phyloP scores from a whole-genome alignment of 441 rosid genomes.

The Erysimum cheiri region DNA sequence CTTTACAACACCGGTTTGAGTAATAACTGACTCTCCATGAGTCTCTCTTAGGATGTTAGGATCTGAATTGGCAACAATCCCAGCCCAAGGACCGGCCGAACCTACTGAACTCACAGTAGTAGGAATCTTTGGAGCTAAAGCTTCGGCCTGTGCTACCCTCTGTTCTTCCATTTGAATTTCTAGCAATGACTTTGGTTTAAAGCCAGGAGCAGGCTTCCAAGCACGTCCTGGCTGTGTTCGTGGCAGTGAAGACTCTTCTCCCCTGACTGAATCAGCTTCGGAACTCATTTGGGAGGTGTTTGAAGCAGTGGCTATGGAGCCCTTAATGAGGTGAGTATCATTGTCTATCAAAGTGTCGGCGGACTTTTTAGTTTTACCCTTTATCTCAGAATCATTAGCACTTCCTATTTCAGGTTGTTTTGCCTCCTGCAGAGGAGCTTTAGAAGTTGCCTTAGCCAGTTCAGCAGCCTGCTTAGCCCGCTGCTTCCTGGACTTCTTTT shows the following conservation, averaged over 20 bases:
- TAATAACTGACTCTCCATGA: conserved; percentile 48
- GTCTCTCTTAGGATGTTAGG: conserved; percentile 55
- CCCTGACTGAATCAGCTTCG: conserved; percentile 42
- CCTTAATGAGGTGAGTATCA: conserved; percentile 48
- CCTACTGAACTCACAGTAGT: conserved; percentile 52
- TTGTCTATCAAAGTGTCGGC: conserved; percentile 43
- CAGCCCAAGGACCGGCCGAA: conserved; percentile 67
- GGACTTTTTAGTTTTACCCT: conserved; percentile 43
- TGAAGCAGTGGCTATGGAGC: conserved; percentile 39
- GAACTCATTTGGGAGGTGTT: conserved; percentile 29
- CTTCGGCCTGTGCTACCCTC: conserved; percentile 69
- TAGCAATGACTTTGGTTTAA: conserved; percentile 89
- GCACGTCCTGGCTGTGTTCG: conserved; percentile 63
- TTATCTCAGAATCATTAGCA: conserved; percentile 43
- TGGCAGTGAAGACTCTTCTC: conserved; percentile 51
- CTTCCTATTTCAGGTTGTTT: conserved; percentile 59
- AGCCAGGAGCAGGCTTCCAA: conserved; percentile 99
- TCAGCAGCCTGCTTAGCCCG: conserved; percentile 72
- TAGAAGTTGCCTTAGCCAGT: conserved; percentile 58
- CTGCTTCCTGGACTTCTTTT: conserved; percentile 89
- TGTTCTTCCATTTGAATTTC: conserved; percentile 98
- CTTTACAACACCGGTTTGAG: conserved; percentile 51
- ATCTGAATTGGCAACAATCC: conserved; percentile 67
- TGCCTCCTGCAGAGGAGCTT: conserved; percentile 50
- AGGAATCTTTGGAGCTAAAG: conserved; percentile 60